These are phyloP conservation scores for Pyronema omphalodes DNA, from an alignment of 495 filamentous ascomycete species.

Conservation along the genomic window DNA sequence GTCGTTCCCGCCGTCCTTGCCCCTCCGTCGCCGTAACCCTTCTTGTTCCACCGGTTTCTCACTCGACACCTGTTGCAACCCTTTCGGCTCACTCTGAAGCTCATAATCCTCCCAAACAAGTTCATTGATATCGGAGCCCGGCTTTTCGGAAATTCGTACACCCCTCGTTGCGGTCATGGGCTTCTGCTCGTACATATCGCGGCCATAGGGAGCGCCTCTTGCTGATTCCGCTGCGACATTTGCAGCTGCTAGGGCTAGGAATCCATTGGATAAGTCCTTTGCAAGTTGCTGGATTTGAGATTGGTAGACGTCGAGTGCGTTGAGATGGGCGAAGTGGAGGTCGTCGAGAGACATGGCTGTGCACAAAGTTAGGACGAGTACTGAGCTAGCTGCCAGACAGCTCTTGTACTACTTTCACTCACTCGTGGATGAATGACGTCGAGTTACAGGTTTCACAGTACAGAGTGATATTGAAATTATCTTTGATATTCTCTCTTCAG, in stretches of 20 bases:
- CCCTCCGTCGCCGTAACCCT: background rate
- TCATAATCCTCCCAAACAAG: too few species aligned
- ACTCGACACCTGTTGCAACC: background rate
- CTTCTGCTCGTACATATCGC: background rate
- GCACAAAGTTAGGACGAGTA: too few species aligned
- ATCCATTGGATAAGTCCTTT: background rate
- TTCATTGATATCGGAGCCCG: too few species aligned
- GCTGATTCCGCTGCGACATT: background rate
- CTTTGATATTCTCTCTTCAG: too few species aligned
- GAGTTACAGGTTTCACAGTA: too few species aligned
- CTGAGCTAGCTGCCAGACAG: too few species aligned
- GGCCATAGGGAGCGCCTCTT: background rate
- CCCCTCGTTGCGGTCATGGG: background rate
- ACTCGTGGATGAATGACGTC: too few species aligned
- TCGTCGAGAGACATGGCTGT: background rate
- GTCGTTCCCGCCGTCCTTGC: background rate
- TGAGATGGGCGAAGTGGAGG: background rate
- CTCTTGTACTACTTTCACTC: too few species aligned
- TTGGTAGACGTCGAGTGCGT: slow-evolving; percentile 2
- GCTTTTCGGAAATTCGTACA: too few species aligned
- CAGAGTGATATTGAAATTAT: too few species aligned
- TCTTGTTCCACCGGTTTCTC: background rate
- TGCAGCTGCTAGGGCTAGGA: background rate
- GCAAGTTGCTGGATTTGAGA: background rate
- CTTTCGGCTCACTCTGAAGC: too few species aligned